These are phyloP conservation scores for Moniliophthora roreri DNA, from an alignment of 1,284 basidiomycete genomes.

Conservation along the genomic window DNA sequence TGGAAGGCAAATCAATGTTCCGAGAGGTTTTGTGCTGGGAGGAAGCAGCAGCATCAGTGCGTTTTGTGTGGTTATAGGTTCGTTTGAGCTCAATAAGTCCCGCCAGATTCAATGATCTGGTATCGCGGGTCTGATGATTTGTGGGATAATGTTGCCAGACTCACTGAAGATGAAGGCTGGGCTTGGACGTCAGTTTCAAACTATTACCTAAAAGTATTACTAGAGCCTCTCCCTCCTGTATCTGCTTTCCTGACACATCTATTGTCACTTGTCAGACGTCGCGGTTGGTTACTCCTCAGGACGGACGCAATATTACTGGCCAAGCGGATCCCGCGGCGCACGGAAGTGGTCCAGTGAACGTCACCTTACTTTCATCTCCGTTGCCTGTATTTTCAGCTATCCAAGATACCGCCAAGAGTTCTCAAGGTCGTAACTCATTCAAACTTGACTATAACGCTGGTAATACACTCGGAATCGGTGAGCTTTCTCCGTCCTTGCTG, in stretches of 20 bases:
- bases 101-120: slow-evolving; percentile 21
- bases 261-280: background rate
- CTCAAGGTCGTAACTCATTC: slow-evolving; percentile 17
- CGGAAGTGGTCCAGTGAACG: no score
- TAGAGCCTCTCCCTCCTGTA: background rate
- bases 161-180: slow-evolving; percentile 31
- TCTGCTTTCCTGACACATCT: background rate
- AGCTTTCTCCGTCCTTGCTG: background rate
- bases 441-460: slow-evolving; percentile 23
- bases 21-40: no score
- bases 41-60: no score
- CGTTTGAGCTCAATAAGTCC: background rate
- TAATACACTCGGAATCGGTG: slow-evolving; percentile 15
- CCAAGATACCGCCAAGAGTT: slow-evolving; percentile 11
- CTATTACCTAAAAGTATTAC: slow-evolving; percentile 25
- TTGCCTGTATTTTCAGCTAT: slow-evolving; percentile 3
- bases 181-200: slow-evolving; percentile 25
- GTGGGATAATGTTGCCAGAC: slow-evolving; percentile 26
- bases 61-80: no score
- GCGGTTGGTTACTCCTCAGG: no score
- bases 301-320: no score
- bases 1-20: no score
- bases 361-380: slow-evolving; percentile 13
- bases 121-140: slow-evolving; percentile 25
- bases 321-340: no score